A percentile compares a stretch with the other conserved stretches of the same genome.
These are phyloP conservation scores for Colletotrichum higginsianum DNA, from an alignment of 2,329 filamentous ascomycete species.

Conservation along the genomic window DNA sequence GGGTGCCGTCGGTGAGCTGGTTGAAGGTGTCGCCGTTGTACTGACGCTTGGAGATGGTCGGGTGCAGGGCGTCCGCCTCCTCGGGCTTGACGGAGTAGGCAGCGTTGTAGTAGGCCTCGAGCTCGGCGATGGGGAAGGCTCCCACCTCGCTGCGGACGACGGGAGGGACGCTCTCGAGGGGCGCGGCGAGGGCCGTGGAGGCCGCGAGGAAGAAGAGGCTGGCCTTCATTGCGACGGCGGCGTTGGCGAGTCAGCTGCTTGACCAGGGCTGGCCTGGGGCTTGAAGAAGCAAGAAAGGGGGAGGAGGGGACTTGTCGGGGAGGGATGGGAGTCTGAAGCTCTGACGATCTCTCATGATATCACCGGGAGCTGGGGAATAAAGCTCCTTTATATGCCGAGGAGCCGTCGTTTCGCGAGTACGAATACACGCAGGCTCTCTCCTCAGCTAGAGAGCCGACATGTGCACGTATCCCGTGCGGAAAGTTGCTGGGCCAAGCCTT, in stretches of 20 bases:
- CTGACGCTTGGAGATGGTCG: conserved; percentile 34
- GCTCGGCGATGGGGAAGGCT: conserved; percentile 37
- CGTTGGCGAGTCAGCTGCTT: conserved; percentile 11
- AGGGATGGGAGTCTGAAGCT: conserved; percentile 26
- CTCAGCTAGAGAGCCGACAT: not conserved
- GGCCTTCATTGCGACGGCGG: conserved; percentile 37
- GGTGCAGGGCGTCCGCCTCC: not conserved
- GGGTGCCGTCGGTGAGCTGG: conserved; percentile 43
- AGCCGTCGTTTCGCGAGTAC: not conserved
- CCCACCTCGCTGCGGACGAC: conserved; percentile 15
- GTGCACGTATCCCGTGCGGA: not conserved
- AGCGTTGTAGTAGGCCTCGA: conserved; percentile 40
- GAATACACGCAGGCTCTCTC: not conserved
- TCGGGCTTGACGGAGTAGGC: conserved; percentile 24
- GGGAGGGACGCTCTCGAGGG: conserved; percentile 23
- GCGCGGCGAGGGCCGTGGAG: conserved; percentile 33
- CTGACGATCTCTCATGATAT: conserved; percentile 20
- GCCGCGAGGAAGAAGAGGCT: conserved; percentile 35
- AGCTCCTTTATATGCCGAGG: conserved; percentile 23
- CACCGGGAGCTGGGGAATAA: not conserved
- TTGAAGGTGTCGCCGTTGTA: conserved; percentile 40
- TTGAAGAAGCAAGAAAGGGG: not conserved
- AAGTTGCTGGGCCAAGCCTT: conserved; percentile 20
- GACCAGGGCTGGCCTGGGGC: conserved; percentile 13
- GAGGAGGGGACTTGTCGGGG: conserved; percentile 4